A percentile compares a stretch with the other conserved stretches of the same genome.
Conservation (phyloP, 148 eudicot species). For the Vaccinium darrowii region DNA sequence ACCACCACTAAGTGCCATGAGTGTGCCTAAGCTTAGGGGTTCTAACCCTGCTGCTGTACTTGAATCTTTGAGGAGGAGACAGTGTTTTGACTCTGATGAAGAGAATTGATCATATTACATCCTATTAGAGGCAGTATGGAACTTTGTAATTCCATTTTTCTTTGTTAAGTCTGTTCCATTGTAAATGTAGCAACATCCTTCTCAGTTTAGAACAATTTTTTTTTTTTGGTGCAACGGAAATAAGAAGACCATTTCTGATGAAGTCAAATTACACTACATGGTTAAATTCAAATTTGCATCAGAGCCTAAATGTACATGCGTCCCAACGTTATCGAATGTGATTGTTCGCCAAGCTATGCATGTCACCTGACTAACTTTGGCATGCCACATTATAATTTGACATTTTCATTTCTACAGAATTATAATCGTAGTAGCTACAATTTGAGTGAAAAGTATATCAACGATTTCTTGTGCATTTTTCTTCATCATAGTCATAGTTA, state of each 20-base stretch:
- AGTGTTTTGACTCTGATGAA: slow-evolving; percentile 78
- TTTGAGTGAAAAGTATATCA: no score
- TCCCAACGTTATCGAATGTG: not conserved
- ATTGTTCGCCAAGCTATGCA: not conserved
- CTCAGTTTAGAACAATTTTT: not conserved
- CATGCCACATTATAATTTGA: not conserved
- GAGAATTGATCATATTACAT: slow-evolving; percentile 41
- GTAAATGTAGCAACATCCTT: not conserved
- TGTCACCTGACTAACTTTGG: not conserved
- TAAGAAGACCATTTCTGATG: not conserved
- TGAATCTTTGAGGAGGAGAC: slow-evolving; percentile 72
- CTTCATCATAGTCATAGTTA: not conserved
- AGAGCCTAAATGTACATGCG: not conserved
- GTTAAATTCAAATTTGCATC: not conserved
- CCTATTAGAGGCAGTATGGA: not conserved
- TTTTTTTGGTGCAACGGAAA: no score
- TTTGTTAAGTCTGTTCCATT: not conserved
- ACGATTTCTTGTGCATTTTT: no score
- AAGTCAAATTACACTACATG: not conserved
- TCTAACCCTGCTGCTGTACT: slow-evolving; percentile 44
- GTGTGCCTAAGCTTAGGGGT: slow-evolving; percentile 63
- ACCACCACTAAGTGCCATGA: slow-evolving; percentile 72
- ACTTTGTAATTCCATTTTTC: not conserved
- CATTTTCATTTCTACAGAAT: no score
- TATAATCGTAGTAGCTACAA: no score